Evolutionary conservation across 2,329 filamentous ascomycete species (phyloP).

Genomic region (Beauveria sp.): DNA sequence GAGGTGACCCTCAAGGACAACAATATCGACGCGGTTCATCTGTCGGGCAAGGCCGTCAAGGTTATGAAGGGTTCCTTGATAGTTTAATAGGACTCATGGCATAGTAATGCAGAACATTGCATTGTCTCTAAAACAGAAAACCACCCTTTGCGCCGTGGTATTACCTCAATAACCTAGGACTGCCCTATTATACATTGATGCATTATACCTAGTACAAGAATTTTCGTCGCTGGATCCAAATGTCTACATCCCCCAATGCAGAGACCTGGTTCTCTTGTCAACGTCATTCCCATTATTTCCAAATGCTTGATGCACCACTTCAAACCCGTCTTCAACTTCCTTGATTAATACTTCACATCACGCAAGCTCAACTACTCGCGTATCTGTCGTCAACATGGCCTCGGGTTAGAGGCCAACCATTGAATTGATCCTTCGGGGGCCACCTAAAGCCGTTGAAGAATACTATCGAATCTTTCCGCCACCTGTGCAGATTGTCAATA

Average conservation of each 20-base stretch:
- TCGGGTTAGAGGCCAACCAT: not conserved
- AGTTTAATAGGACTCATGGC: conserved; percentile 14
- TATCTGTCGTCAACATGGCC: not conserved
- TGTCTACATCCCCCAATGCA: conserved; percentile 10
- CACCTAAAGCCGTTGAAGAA: conserved; percentile 26
- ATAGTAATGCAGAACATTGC: not conserved
- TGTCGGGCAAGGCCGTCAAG: conserved; percentile 27
- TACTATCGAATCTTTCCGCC: conserved; percentile 28
- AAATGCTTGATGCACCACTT: conserved; percentile 2
- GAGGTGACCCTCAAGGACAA: conserved; percentile 30
- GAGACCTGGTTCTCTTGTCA: not conserved
- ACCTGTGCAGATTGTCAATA: conserved; percentile 20
- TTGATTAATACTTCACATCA: not conserved
- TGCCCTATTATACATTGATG: conserved; percentile 30
- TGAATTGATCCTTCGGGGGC: not conserved
- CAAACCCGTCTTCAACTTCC: not conserved
- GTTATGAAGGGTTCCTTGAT: conserved; percentile 28
- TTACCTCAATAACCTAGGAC: conserved; percentile 19
- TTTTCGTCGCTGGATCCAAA: conserved; percentile 2
- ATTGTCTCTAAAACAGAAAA: not conserved
- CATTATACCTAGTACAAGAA: conserved; percentile 24
- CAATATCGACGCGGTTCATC: conserved; percentile 22
- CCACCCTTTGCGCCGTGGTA: conserved; percentile 17
- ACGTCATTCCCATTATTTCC: conserved; percentile 7
- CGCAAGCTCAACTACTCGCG: not conserved